These are phyloP conservation scores for Yamadazyma sp. DNA, from an alignment of 805 yeast genomes.

Conservation along the genomic window DNA sequence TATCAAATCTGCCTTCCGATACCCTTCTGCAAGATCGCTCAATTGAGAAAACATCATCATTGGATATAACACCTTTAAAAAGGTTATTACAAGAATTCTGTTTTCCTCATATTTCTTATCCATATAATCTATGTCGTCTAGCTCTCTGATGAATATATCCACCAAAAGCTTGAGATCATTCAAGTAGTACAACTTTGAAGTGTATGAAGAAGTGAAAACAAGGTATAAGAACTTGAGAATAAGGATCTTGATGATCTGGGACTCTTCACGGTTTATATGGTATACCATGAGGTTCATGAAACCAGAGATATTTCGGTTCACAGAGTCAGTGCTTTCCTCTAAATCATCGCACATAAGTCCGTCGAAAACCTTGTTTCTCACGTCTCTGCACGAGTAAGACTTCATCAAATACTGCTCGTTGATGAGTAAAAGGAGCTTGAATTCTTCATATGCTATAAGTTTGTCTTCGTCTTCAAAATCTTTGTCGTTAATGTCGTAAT, in stretches of 20 bases:
- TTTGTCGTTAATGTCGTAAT: conserved; percentile 32
- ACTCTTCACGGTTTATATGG: conserved; percentile 74
- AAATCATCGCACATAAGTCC: conserved; percentile 47
- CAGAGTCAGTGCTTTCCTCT: conserved; percentile 20
- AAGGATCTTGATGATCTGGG: conserved; percentile 70
- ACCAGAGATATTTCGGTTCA: conserved; percentile 50
- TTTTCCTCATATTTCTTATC: conserved; percentile 60
- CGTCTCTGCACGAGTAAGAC: conserved; percentile 28
- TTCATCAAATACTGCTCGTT: conserved; percentile 88
- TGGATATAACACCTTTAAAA: conserved; percentile 72
- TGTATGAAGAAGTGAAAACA: conserved; percentile 63
- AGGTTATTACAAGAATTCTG: conserved; percentile 46
- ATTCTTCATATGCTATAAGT: conserved; percentile 55
- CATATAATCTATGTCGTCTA: conserved; percentile 61
- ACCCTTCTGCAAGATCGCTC: conserved; percentile 44
- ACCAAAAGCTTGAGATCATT: conserved; percentile 83
- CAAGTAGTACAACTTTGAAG: conserved; percentile 69
- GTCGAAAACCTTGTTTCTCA: conserved; percentile 53
- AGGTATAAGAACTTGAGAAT: conserved; percentile 76
- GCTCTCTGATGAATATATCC: conserved; percentile 79
- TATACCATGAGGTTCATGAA: conserved; percentile 58
- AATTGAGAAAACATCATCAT: conserved; percentile 67
- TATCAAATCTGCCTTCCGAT: conserved; percentile 56
- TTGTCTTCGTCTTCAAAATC: conserved; percentile 55
- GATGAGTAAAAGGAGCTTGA: conserved; percentile 68